These are phyloP conservation scores for Phytopythium oedochilum DNA, from an alignment of 352 stramenopile genomes.

Conservation along the genomic window DNA sequence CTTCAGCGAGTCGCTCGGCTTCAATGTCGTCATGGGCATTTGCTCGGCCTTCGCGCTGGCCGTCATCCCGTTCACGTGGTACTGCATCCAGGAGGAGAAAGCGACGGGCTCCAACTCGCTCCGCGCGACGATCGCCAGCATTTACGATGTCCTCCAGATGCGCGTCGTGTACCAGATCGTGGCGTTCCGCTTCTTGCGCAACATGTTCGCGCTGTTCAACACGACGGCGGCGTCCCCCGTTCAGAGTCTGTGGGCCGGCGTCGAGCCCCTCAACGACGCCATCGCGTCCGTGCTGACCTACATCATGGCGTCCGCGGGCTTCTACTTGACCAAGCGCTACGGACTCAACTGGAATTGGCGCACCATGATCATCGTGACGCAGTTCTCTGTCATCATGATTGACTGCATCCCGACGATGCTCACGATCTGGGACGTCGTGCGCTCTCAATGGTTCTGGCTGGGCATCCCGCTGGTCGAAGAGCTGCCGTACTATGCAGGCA, in stretches of 20 bases:
- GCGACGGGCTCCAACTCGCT: conserved; percentile 9
- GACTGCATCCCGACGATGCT: conserved; percentile 36
- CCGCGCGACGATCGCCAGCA: conserved; percentile 10
- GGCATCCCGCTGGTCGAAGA: conserved; percentile 36
- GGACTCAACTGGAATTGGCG: conserved; percentile 44
- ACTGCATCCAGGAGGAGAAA: conserved; percentile 33
- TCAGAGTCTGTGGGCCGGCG: conserved; percentile 31
- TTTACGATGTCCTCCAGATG: conserved; percentile 42
- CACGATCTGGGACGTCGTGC: conserved; percentile 47
- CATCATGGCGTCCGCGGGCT: conserved; percentile 17
- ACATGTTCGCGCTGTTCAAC: conserved; percentile 28
- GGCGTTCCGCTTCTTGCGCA: conserved; percentile 39
- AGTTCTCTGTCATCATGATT: conserved; percentile 28
- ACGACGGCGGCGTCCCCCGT: conserved; percentile 25
- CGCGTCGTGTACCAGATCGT: conserved; percentile 44
- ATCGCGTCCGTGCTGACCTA: conserved; percentile 25
- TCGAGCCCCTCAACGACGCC: conserved; percentile 34
- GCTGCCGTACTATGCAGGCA: conserved; percentile 27
- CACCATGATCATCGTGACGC: conserved; percentile 28
- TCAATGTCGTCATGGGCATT: conserved; percentile 31
- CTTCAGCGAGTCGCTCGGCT: conserved; percentile 41
- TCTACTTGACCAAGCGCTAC: conserved; percentile 29
- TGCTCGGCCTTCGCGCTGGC: conserved; percentile 22
- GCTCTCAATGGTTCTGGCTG: conserved; percentile 54
- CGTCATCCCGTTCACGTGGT: conserved; percentile 27